Percentiles rank a stretch among this genome's conserved stretches.
These are phyloP conservation scores for Capsaspora owczarzaki DNA, from an alignment of 78 protist species.

Conservation along the genomic window DNA sequence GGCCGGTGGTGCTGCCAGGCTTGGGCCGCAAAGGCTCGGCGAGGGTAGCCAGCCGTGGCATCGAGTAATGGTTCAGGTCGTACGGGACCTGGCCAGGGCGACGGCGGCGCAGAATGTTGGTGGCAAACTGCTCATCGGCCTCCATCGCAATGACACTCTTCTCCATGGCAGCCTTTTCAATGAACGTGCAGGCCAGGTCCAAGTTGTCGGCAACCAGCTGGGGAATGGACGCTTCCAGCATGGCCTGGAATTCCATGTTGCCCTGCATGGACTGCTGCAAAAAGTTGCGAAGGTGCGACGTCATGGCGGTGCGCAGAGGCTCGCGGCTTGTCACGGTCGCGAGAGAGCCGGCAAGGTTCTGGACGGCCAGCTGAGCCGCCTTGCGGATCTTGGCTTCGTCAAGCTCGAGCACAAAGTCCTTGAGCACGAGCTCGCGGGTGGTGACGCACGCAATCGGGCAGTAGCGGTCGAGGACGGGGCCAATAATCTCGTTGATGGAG, in stretches of 20 bases:
- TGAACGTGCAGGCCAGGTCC: conserved; percentile 70
- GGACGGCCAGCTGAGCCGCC: conserved; percentile 85
- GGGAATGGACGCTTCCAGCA: conserved; percentile 51
- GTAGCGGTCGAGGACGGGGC: conserved; percentile 87
- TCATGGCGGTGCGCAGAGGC: conserved; percentile 65
- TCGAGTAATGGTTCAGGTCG: conserved; percentile 37
- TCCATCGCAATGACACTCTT: conserved; percentile 63
- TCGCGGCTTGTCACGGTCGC: conserved; percentile 92
- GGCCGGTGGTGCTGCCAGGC: conserved; percentile 56
- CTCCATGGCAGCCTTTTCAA: conserved; percentile 76
- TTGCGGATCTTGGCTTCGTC: conserved; percentile 71
- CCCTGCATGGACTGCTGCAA: conserved; percentile 13
- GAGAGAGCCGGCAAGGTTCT: conserved; percentile 74
- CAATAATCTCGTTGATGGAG: conserved; percentile 68
- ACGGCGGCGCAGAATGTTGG: conserved; percentile 39
- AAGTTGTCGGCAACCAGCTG: conserved; percentile 66
- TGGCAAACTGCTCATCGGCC: conserved; percentile 63
- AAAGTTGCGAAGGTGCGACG: conserved; percentile 38
- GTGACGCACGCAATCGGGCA: conserved; percentile 78
- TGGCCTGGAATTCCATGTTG: neutral
- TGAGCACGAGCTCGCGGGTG: conserved; percentile 75
- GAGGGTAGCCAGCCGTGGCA: conserved; percentile 19
- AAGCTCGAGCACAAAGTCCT: conserved; percentile 90
- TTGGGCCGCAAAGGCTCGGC: conserved; percentile 76
- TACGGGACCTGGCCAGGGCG: conserved; percentile 38